Evolutionary conservation across 106 monocot genomes (phyloP).

Genomic region (Dioscorea alata): DNA sequence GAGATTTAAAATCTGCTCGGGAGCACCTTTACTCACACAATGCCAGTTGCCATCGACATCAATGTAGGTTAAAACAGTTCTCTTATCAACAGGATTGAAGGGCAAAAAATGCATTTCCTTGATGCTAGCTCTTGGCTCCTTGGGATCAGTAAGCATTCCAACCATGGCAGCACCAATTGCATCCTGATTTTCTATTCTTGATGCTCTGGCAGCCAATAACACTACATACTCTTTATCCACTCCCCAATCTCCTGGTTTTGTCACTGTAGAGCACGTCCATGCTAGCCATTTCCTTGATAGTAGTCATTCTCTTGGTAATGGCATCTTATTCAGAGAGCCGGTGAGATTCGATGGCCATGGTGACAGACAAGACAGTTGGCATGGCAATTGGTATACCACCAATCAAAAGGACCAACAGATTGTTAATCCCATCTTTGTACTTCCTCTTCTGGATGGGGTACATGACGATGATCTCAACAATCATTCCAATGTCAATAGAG

Average conservation of each 20-base stretch:
- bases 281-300: constrained; percentile 63
- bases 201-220: constrained; percentile 66
- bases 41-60: constrained; percentile 63
- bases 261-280: constrained; percentile 71
- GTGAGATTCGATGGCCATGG: constrained; percentile 79
- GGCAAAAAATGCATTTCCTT: constrained; percentile 74
- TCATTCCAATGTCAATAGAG: constrained; percentile 47
- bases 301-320: constrained; percentile 57
- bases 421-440: constrained; percentile 57
- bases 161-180: constrained; percentile 86
- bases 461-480: constrained; percentile 59
- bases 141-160: constrained; percentile 77
- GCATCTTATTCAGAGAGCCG: constrained; percentile 64
- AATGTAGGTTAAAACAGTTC: constrained; percentile 75
- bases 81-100: constrained; percentile 89
- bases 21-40: constrained; percentile 81
- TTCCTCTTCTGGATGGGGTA: constrained; percentile 54
- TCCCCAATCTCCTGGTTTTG: constrained; percentile 55
- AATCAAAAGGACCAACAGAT: constrained; percentile 75
- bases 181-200: constrained; percentile 76
- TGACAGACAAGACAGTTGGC: too few relatives aligned
- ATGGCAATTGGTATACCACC: constrained; percentile 83
- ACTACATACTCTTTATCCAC: constrained; percentile 51
- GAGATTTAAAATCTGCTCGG: constrained; percentile 70
- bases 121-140: constrained; percentile 76